Evolutionary conservation across 2,329 filamentous ascomycete genomes (phyloP).

Genomic region (Cadophora malorum): DNA sequence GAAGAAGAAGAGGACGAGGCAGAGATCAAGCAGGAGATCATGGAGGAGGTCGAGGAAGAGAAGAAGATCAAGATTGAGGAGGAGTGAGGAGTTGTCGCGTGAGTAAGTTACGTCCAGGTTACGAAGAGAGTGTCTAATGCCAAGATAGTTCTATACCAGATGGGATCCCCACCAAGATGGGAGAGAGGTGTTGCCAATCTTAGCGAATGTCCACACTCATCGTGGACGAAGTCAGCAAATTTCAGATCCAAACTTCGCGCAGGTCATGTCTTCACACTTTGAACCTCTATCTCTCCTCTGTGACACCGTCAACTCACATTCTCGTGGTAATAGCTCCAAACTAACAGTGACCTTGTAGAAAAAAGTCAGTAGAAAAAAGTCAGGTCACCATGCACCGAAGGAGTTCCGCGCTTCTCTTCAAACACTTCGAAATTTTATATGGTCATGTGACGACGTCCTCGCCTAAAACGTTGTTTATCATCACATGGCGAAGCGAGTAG

Average conservation of each 20-base stretch:
- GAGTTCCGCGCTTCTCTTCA: too few relatives aligned
- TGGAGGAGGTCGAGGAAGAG: background rate
- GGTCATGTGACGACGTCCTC: background rate
- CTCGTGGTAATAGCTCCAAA: background rate
- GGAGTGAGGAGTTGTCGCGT: background rate
- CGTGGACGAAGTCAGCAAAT: constrained; percentile 99
- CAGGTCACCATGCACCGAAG: too few relatives aligned
- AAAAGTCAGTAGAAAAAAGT: too few relatives aligned
- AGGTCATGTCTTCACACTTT: background rate
- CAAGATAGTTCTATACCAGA: background rate
- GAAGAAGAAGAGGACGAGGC: background rate
- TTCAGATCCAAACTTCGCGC: constrained; percentile 50
- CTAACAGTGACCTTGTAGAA: too few relatives aligned
- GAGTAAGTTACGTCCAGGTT: background rate
- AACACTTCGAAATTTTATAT: background rate
- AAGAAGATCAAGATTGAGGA: constrained; percentile 7
- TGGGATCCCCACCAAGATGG: background rate
- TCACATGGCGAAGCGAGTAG: background rate
- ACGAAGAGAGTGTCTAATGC: background rate
- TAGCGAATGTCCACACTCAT: constrained; percentile 97
- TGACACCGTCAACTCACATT: background rate
- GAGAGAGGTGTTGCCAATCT: constrained; percentile 91
- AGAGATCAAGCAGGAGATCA: background rate
- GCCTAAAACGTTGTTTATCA: background rate
- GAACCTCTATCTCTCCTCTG: background rate